A percentile compares a stretch with the other conserved stretches of the same genome.
These are phyloP conservation scores for Schwanniomyces sp. DNA, from an alignment of 805 yeast genomes.

Conservation along the genomic window DNA sequence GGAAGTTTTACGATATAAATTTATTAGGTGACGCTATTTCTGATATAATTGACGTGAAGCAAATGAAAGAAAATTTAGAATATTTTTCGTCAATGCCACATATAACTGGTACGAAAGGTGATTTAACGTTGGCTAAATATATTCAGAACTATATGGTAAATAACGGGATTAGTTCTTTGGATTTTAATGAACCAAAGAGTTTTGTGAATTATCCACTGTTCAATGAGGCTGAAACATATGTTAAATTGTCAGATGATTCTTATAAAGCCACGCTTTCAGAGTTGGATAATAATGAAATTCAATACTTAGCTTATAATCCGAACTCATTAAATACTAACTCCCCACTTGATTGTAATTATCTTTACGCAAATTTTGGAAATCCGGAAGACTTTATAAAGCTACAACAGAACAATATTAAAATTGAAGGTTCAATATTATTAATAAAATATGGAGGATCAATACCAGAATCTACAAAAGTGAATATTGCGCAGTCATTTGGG, in stretches of 20 bases:
- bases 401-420: slow-evolving; percentile 30
- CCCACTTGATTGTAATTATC: slow-evolving; percentile 48
- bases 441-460: slow-evolving; percentile 54
- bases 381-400: slow-evolving; percentile 51
- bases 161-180: slow-evolving; percentile 54
- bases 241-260: slow-evolving; percentile 31
- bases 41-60: slow-evolving; percentile 50
- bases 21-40: slow-evolving; percentile 50
- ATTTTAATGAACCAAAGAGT: slow-evolving; percentile 50
- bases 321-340: slow-evolving; percentile 56
- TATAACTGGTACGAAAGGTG: slow-evolving; percentile 86
- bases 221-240: slow-evolving; percentile 23
- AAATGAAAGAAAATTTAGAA: slow-evolving; percentile 65
- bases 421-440: slow-evolving; percentile 54
- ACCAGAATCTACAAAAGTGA: slow-evolving; percentile 38
- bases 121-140: slow-evolving; percentile 66
- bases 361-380: slow-evolving; percentile 71
- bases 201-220: slow-evolving; percentile 64
- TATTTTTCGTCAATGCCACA: slow-evolving; percentile 83
- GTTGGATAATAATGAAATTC: slow-evolving; percentile 28
- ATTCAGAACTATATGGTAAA: slow-evolving; percentile 57
- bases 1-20: slow-evolving; percentile 63
- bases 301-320: slow-evolving; percentile 62
- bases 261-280: slow-evolving; percentile 41
- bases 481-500: slow-evolving; percentile 53